These are phyloP conservation scores for Phytopythium aichiense DNA, from an alignment of 352 stramenopile species.

Conservation along the genomic window DNA sequence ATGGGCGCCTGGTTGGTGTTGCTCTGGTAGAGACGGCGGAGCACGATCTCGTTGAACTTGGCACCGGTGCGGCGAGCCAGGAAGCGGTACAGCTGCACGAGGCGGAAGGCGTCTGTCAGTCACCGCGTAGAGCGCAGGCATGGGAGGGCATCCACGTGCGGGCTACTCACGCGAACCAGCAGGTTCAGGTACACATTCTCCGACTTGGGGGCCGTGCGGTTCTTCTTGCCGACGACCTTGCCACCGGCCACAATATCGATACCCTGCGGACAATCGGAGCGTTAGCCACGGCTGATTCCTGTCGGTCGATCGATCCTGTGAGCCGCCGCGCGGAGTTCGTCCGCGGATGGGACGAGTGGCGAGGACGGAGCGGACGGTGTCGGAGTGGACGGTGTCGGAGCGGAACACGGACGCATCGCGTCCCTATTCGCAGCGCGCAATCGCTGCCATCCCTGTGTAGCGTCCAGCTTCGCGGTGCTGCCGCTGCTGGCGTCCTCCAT, in stretches of 20 bases:
- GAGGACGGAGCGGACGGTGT: neutral
- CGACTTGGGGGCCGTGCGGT: constrained; percentile 97
- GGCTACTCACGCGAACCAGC: constrained; percentile 87
- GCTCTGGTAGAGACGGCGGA: constrained; percentile 99
- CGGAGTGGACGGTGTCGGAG: neutral
- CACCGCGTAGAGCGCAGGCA: constrained; percentile 44
- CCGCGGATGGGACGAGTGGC: neutral
- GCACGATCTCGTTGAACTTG: constrained; percentile 98
- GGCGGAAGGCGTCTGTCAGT: constrained; percentile 15
- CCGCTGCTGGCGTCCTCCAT: too few relatives aligned
- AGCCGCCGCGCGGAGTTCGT: neutral
- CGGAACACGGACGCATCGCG: neutral
- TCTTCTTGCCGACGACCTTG: constrained; percentile 97
- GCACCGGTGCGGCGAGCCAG: constrained; percentile 97
- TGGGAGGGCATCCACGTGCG: too few relatives aligned
- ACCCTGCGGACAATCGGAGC: constrained; percentile 67
- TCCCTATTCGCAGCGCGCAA: neutral
- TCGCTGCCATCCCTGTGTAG: too few relatives aligned
- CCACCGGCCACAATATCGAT: constrained; percentile 99
- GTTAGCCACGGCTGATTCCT: neutral
- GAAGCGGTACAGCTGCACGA: constrained; percentile 92
- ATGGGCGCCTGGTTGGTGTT: constrained; percentile 99
- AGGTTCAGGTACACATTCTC: constrained; percentile 99
- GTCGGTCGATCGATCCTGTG: neutral
- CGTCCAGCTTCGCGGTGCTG: too few relatives aligned